These are phyloP conservation scores for Fusarium goolgardi DNA, from an alignment of 2,329 filamentous ascomycete genomes.

Conservation along the genomic window DNA sequence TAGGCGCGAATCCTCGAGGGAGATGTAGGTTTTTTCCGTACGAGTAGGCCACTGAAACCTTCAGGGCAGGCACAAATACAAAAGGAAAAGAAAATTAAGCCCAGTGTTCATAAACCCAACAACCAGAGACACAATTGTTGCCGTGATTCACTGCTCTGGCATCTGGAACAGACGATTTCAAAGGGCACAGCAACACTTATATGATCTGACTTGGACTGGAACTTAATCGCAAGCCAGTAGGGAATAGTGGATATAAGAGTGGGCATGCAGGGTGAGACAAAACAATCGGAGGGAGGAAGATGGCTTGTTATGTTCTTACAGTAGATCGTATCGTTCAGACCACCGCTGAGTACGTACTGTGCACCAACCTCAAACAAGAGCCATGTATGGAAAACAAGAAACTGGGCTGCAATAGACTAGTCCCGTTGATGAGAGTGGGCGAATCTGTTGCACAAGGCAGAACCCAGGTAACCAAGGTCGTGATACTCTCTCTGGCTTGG, in stretches of 20 bases:
- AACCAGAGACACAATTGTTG: constrained; percentile 29
- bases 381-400: constrained; percentile 34
- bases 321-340: constrained; percentile 7
- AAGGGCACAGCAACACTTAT: constrained; percentile 35
- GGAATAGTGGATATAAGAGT: constrained; percentile 35
- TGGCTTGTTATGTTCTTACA: constrained; percentile 30
- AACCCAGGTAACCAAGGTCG: constrained; percentile 31
- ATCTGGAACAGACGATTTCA: constrained; percentile 3
- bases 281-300: constrained; percentile 35
- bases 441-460: constrained; percentile 43
- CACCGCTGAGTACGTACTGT: constrained; percentile 12
- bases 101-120: constrained; percentile 13
- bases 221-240: constrained; percentile 34
- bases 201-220: constrained; percentile 34
- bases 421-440: constrained; percentile 13
- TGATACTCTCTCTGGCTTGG: constrained; percentile 32
- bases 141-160: constrained; percentile 21
- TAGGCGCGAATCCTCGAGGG: constrained; percentile 16
- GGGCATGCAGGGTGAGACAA: constrained; percentile 32
- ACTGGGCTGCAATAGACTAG: constrained; percentile 30
- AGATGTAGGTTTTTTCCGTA: constrained; percentile 38
- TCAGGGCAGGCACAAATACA: constrained; percentile 34
- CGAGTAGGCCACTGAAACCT: constrained; percentile 44
- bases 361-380: constrained; percentile 6
- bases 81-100: constrained; percentile 16